Evolutionary conservation across 208 protist species (phyloP).

Genomic region (Tritrichomonas musculus): DNA sequence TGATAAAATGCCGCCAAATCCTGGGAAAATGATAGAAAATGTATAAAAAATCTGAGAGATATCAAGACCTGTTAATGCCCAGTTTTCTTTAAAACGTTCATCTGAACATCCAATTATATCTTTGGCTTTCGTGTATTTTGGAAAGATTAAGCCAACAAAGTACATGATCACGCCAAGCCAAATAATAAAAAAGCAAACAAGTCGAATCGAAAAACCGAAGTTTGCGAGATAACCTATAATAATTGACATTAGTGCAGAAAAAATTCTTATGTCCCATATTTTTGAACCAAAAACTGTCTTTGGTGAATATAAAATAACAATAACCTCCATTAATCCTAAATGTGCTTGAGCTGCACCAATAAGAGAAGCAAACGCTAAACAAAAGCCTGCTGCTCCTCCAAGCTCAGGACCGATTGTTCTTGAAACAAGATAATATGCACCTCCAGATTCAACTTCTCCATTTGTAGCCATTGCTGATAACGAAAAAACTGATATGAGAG

Average conservation of each 20-base stretch:
- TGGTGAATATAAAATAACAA: slow-evolving; percentile 20
- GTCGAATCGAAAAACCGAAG: neutral
- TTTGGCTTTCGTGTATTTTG: neutral
- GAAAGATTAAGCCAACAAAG: neutral
- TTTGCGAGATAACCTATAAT: neutral
- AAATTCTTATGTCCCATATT: neutral
- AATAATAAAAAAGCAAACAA: neutral
- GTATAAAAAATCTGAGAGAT: neutral
- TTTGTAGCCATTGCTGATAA: neutral
- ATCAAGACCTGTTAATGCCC: neutral
- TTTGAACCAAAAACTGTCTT: neutral
- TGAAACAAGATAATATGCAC: slow-evolving; percentile 13
- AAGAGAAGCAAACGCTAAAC: neutral
- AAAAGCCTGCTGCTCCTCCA: neutral
- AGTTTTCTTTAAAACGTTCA: neutral
- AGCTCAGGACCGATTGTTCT: slow-evolving; percentile 15
- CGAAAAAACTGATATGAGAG: neutral
- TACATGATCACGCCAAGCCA: neutral
- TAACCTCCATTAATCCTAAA: neutral
- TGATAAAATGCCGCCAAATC: neutral
- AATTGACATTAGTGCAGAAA: neutral
- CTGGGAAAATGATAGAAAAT: slow-evolving; percentile 26
- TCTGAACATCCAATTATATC: neutral
- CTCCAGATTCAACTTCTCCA: neutral
- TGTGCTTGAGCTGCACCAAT: neutral